Evolutionary conservation across 768 basidiomycete genomes (phyloP).

Genomic region (Hericium coralloides): DNA sequence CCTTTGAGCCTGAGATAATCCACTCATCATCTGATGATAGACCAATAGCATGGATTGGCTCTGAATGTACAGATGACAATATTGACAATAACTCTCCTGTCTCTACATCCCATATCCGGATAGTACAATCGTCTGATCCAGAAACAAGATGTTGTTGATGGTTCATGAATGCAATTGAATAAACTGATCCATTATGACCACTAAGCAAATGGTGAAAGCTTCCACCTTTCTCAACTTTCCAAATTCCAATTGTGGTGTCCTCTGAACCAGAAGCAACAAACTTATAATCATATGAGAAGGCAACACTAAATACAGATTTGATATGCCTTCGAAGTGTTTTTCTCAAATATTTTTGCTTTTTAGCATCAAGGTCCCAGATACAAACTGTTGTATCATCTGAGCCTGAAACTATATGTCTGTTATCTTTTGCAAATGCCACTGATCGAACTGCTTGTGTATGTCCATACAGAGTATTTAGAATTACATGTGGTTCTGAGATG

Average conservation of each 20-base stretch:
- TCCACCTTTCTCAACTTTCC: not conserved
- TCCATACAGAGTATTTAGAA: not conserved
- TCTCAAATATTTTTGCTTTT: too few relatives aligned
- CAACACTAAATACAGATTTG: not conserved
- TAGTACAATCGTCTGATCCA: not conserved
- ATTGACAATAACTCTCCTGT: not conserved
- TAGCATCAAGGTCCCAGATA: not conserved
- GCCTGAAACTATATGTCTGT: not conserved
- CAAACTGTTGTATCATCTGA: not conserved
- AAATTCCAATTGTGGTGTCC: not conserved
- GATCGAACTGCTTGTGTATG: not conserved
- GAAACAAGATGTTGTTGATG: not conserved
- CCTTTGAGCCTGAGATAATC: too few relatives aligned
- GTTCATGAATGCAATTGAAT: not conserved
- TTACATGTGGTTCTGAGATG: not conserved
- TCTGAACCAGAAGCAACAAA: not conserved
- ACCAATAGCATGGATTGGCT: too few relatives aligned
- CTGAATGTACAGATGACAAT: not conserved
- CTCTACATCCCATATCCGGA: not conserved
- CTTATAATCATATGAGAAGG: not conserved
- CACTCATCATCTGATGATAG: too few relatives aligned
- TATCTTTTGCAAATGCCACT: not conserved
- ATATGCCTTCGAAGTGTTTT: not conserved
- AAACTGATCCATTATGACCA: not conserved
- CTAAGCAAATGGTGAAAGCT: not conserved